Conservation (phyloP, 176 grass and related monocot genomes). For the Elaeis guineensis region DNA sequence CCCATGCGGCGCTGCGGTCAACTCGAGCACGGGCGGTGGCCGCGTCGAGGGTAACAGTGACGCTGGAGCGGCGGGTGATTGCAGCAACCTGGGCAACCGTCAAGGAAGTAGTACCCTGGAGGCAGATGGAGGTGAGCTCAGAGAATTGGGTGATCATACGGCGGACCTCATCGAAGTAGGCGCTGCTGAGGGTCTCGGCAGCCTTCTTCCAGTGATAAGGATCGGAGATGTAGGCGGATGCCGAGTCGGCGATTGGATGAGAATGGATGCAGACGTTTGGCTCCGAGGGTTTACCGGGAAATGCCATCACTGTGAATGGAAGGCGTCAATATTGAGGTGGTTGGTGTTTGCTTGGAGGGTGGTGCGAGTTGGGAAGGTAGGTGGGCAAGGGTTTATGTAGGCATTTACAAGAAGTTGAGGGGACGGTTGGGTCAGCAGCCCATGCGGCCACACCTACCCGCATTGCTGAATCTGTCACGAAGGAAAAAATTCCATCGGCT, state of each 20-base stretch:
- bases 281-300: no score
- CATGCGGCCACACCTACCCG: no score
- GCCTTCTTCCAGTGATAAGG: constrained; percentile 5
- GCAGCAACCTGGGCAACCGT: constrained; percentile 18
- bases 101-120: constrained; percentile 13
- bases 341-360: no score
- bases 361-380: no score
- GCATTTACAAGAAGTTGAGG: no score
- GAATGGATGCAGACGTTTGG: no score
- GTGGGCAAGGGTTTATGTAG: no score
- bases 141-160: constrained; percentile 16
- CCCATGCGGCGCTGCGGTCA: constrained; percentile 12
- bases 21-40: constrained; percentile 1
- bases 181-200: constrained; percentile 2
- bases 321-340: no score
- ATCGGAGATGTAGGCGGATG: not conserved
- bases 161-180: constrained; percentile 15
- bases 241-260: constrained; percentile 10
- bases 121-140: constrained; percentile 7
- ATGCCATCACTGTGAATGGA: no score
- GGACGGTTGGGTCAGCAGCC: no score
- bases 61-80: not conserved
- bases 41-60: constrained; percentile 6
- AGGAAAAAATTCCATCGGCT: no score
- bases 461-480: no score